Base-by-base conservation (phyloP, 352 stramenopile genomes). In the Pythium phragmitis region DNA sequence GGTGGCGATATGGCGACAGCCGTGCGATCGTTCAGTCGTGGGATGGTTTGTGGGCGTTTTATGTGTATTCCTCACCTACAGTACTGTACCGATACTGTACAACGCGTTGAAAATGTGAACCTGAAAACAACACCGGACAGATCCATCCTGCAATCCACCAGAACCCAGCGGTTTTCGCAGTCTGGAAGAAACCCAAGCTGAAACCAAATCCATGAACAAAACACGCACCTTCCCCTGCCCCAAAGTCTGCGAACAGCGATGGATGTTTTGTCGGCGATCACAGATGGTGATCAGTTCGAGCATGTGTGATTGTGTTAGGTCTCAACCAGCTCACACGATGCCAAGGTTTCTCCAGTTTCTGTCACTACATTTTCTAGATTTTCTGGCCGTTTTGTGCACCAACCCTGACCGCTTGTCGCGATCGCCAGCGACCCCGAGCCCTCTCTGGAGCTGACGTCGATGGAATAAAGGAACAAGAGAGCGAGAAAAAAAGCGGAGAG, bases 401-500 rank as follows among this genome's bases (percentile, higher is more conserved):
- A 50, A 43, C 30, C 30, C 26, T 57, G 50, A 30, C 50, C 50
- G 50, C 50, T 57, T 45, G 34, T 57, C 34, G 19, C 23, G 50
- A 57, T 57, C n/a, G 33, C 39, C 26, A 46, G 55, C 41, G 9
- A 53, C 30, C 42, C 55, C 55, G 43, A 61, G 55, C 55, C 55
- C 55, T 61, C 45, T 28, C 4, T 5, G 26, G 4, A 5, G 28
- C 52, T 17, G 54, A 26, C 6, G 9, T 23, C 19, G 23, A 16
- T 37, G 26, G 19, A 36, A 48, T 8, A 21, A 36, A 39, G 3
- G 46, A 36, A 46, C 13, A 9, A 68, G 60, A 58, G 58, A 62
- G 61, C 61, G 53, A 68, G 60, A 46, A 46, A 56, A 46, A 53
- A 68, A 59, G 47, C 13, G 53, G 53, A 48, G 53, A 60, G 53